Conservation (phyloP, 2,329 filamentous ascomycete species). For the Fusarium chaquense region DNA sequence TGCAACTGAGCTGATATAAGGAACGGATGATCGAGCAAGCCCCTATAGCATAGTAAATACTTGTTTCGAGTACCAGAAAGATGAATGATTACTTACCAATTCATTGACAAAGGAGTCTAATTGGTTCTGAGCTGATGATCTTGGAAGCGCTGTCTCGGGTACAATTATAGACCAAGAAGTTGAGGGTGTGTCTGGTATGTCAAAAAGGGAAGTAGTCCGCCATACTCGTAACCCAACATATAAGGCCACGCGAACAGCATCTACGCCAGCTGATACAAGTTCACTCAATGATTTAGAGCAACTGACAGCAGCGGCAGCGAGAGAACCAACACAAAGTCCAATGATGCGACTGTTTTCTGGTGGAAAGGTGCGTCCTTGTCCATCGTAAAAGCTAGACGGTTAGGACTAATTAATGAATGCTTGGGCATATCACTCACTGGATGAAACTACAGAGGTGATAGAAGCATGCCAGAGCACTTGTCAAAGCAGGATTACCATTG, state of each 20-base stretch:
- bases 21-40: constrained; percentile 17
- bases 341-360: constrained; percentile 23
- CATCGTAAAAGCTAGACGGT: constrained; percentile 28
- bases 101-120: neutral
- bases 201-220: constrained; percentile 38
- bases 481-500: constrained; percentile 29
- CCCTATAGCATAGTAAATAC: constrained; percentile 9
- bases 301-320: constrained; percentile 45
- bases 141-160: neutral
- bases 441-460: constrained; percentile 46
- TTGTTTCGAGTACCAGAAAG: rapidly evolving
- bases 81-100: neutral
- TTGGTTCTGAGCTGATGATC: neutral
- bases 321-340: constrained; percentile 45
- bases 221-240: constrained; percentile 31
- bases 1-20: constrained; percentile 45
- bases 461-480: constrained; percentile 40
- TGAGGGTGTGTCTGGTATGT: neutral
- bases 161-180: neutral
- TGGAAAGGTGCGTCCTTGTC: constrained; percentile 36
- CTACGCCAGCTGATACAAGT: constrained; percentile 40
- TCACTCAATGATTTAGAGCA: constrained; percentile 43
- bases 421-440: constrained; percentile 25
- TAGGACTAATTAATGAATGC: neutral
- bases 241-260: constrained; percentile 2